Evolutionary conservation across 2,329 filamentous ascomycete genomes (phyloP), one percentile per base, ranked within the genome.

Genomic region (Talaromyces amestolkiae): DNA sequence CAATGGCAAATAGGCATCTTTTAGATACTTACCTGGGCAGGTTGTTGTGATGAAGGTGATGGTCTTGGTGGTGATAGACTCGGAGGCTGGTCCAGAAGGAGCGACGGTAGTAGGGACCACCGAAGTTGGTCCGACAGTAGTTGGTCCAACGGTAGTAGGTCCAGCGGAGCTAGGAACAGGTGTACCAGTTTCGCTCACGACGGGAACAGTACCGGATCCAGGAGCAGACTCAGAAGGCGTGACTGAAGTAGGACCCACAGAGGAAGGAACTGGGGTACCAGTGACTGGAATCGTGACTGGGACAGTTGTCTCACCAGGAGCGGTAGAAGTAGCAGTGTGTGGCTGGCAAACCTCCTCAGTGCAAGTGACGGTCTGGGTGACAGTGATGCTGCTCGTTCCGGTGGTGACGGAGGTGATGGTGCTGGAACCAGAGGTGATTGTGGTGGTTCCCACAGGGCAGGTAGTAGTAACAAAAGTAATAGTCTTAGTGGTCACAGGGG

Each of bases 41-140:
- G 65, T 67, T 9, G 65, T 67, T 7, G 65, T 67, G 24, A 64
- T 54, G 22, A 65, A 67, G 17, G 63, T 67, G 24, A 49, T 65
- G 22, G 63, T 67, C 58, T 65, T 63, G 9, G 64, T 66, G 9
- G 61, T 66, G 19, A 66, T 15, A 39, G 45, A 31, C n/a, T 66
- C 64, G 17, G 64, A 62, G 24, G 59, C 64, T 1, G 51, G 49
- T 15, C 37, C 37, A 22, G 61, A 22, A 24, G 61, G 49, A n/a
- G 58, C 45, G n/a, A 19, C 13, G 6, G 62, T 47, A 2, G 58
- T 62, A 58, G 63, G 22, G 22, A 1, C 22, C 22, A 22, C 22
- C 22, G 22, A 22, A 3, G 22, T 22, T 31, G 35, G 35, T 37
- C 35, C 35, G 8, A 37, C 53, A 51, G 47, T 31, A 11, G 53